Evolutionary conservation across 2,329 filamentous ascomycete species (phyloP), one percentile per base, ranked within the genome.

Genomic region (Hypoxylon sp.): DNA sequence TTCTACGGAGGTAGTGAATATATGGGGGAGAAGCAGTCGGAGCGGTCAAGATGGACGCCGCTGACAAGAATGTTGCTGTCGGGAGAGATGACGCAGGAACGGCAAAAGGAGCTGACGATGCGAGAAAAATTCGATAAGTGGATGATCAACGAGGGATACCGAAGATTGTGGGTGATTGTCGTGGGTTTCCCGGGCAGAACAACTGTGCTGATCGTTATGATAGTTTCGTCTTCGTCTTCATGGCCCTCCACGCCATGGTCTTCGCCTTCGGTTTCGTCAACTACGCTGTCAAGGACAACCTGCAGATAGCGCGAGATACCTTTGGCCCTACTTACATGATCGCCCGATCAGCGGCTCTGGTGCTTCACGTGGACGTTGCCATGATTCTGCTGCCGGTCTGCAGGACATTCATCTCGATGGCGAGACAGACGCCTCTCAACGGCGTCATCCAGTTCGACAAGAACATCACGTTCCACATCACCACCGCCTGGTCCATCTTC

Each of bases 141-240:
- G 91, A 93, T 95, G 90, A 88, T 94, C 60, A 94, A 94, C 72
- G 91, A 94, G 73, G 91, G 91, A 59, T 92, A 92, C 73, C 83
- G 89, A 72, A 82, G 89, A 85, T 82, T 94, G 86, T 92, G 81
- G 55, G 88, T 83, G 52, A 15, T 21, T 26, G 8, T 9, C 17
- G 62, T 64, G 43, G 62, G 56, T 66, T 33, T 15, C 31, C 29
- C 18, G 11, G 20, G 18, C 11, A 55, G 20, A 45, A 60, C 31
- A 59, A n/a, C 9, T 35, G 4, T 56, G 53, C 67, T 72, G 59
- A 72, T 61, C 2, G 8, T 2, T n/a, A 1, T 35, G 8, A 9
- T 66, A 91, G 89, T 67, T 91, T 92, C 69, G 89, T 94, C 57
- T 87, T 88, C 67, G 79, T 90, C 48, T 95, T 94, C 75, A 82